Percentiles rank a stretch among this genome's conserved stretches.
Conservation (phyloP, 2,329 filamentous ascomycete species). For the Dactylella cylindrospora region DNA sequence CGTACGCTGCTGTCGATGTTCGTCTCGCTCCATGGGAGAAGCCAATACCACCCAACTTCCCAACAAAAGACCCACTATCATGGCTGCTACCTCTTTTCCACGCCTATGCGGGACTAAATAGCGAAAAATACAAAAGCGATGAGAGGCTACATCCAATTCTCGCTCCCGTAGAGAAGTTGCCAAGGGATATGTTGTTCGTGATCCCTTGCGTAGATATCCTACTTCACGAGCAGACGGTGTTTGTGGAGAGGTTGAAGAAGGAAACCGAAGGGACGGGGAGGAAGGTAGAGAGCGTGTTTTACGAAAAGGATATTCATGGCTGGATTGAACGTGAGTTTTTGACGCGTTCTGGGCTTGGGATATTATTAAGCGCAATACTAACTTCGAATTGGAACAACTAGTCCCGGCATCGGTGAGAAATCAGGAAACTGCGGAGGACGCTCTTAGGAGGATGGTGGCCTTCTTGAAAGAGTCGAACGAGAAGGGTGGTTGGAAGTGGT, state of each 20-base stretch:
- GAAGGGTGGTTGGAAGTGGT: conserved; percentile 31
- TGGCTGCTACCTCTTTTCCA: conserved; percentile 55
- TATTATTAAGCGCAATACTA: neutral
- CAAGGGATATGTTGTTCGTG: conserved; percentile 53
- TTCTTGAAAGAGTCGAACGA: conserved; percentile 28
- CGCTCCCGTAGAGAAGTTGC: conserved; percentile 51
- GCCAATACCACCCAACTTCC: conserved; percentile 50
- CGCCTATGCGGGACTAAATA: conserved; percentile 52
- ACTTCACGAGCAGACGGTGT: conserved; percentile 53
- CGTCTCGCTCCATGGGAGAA: conserved; percentile 54
- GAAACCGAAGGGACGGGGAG: conserved; percentile 47
- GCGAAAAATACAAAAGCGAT: conserved; percentile 49
- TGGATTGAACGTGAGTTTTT: conserved; percentile 48
- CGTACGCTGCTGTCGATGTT: conserved; percentile 54
- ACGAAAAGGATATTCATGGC: conserved; percentile 50
- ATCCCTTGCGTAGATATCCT: conserved; percentile 55
- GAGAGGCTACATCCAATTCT: conserved; percentile 53
- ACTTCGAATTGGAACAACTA: conserved; percentile 8
- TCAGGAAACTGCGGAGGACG: conserved; percentile 25
- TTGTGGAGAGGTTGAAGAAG: conserved; percentile 51
- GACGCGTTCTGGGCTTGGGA: neutral
- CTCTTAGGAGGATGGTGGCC: conserved; percentile 11
- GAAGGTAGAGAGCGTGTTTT: conserved; percentile 47
- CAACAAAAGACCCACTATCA: conserved; percentile 52
- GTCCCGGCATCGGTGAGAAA: conserved; percentile 45